Evolutionary conservation across 495 filamentous ascomycete genomes (phyloP).

Genomic region (Penicillium cosmopolitanum): DNA sequence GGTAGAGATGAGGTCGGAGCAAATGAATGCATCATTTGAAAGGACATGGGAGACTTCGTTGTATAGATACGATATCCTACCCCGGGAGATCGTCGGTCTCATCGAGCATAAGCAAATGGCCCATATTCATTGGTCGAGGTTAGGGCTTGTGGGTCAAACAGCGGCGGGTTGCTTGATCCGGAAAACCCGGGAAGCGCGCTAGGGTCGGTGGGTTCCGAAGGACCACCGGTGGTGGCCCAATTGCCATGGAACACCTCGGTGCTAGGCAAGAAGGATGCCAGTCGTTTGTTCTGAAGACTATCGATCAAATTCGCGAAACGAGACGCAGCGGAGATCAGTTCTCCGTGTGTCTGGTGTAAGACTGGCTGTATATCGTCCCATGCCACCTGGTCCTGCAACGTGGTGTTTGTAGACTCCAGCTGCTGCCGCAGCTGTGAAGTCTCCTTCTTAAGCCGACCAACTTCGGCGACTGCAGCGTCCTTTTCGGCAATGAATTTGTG

Average conservation of each 20-base stretch:
- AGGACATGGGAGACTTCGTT: no score
- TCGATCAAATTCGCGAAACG: constrained; percentile 15
- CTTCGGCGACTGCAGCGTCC: constrained; percentile 10
- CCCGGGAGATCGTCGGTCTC: no score
- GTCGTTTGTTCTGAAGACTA: constrained; percentile 16
- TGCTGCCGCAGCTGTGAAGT: constrained; percentile 15
- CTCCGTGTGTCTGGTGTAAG: constrained; percentile 18
- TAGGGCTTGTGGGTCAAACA: no score
- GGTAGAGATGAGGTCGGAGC: no score
- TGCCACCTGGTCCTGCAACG: constrained; percentile 15
- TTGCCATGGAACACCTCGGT: constrained; percentile 16
- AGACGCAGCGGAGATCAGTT: constrained; percentile 16
- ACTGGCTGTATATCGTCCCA: constrained; percentile 22
- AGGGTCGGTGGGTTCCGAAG: constrained; percentile 3
- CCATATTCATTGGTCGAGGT: no score
- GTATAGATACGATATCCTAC: no score
- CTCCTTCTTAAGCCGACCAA: constrained; percentile 7
- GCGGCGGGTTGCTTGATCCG: no score
- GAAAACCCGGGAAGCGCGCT: constrained; percentile 10
- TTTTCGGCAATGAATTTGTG: background rate
- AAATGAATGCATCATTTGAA: no score
- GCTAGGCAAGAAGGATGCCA: constrained; percentile 20
- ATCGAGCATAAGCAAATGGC: no score
- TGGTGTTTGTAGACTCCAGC: constrained; percentile 18
- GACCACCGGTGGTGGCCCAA: constrained; percentile 11